phyloP scores from a whole-genome alignment of 345 rosid species.

The Pistacia atlantica region DNA sequence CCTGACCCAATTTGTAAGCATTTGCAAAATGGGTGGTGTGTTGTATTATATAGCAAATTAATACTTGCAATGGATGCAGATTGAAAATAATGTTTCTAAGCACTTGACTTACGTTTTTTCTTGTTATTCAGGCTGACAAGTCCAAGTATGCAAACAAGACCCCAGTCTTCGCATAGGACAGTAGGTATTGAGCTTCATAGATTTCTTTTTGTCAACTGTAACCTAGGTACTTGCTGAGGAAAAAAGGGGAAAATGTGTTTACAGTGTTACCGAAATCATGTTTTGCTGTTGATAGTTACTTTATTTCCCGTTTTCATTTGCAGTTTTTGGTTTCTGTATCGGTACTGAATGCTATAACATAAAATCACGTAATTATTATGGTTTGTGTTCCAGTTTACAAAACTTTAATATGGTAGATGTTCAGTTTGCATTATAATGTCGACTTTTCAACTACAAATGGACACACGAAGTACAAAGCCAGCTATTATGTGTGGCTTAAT shows the following conservation, averaged over 20 bases:
- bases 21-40: neutral
- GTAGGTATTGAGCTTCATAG: conserved; percentile 23
- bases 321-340: conserved; percentile 11
- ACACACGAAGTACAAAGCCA: no score
- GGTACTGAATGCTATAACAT: neutral
- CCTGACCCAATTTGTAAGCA: neutral
- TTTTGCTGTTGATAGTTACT: neutral
- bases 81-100: neutral
- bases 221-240: neutral
- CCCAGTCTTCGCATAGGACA: conserved; percentile 32
- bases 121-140: conserved; percentile 59
- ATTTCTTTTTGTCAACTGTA: neutral
- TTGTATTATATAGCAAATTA: neutral
- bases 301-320: neutral
- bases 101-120: neutral
- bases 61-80: neutral
- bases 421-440: neutral
- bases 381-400: neutral
- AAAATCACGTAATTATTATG: conserved; percentile 14
- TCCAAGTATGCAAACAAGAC: conserved; percentile 39
- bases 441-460: neutral
- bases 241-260: neutral
- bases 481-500: neutral
- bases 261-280: neutral
- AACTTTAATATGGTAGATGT: neutral